Conservation (phyloP, 2,329 filamentous ascomycete genomes). For the Colletotrichum sp. region DNA sequence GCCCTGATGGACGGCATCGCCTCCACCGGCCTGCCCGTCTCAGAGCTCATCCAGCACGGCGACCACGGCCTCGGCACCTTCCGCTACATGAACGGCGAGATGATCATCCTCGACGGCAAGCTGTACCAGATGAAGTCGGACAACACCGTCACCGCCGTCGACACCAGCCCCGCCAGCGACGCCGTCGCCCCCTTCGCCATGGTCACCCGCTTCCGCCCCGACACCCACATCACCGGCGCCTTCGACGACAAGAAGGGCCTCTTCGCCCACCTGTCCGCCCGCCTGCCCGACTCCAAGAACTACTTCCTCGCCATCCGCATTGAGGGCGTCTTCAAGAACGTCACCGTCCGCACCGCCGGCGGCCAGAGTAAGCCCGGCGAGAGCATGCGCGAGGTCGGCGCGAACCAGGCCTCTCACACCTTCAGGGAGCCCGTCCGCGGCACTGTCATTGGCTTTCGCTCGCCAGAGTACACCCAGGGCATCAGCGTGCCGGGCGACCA, state of each 20-base stretch:
- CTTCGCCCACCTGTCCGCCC: slow-evolving; percentile 16
- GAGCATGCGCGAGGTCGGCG: slow-evolving; percentile 31
- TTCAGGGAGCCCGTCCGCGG: slow-evolving; percentile 29
- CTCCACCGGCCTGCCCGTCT: slow-evolving; percentile 32
- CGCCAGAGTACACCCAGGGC: slow-evolving; percentile 34
- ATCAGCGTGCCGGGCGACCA: slow-evolving; percentile 39
- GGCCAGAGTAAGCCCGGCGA: slow-evolving; percentile 32
- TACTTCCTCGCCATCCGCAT: slow-evolving; percentile 34
- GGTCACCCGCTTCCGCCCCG: slow-evolving; percentile 35
- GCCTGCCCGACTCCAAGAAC: slow-evolving; percentile 31
- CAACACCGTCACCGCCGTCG: slow-evolving; percentile 29
- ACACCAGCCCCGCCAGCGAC: slow-evolving; percentile 18
- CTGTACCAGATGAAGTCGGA: slow-evolving; percentile 40
- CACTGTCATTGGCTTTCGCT: slow-evolving; percentile 35
- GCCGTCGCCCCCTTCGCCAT: slow-evolving; percentile 37
- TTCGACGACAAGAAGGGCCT: slow-evolving; percentile 33
- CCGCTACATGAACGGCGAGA: slow-evolving; percentile 36
- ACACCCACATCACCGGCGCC: slow-evolving; percentile 13
- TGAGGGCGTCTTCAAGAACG: slow-evolving; percentile 30
- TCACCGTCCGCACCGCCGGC: slow-evolving; percentile 35
- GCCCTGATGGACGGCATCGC: slow-evolving; percentile 40
- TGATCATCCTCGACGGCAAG: slow-evolving; percentile 36
- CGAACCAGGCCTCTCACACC: slow-evolving; percentile 30
- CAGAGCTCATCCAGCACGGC: slow-evolving; percentile 32
- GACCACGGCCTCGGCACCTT: slow-evolving; percentile 41